Base-by-base conservation (phyloP, 1,284 basidiomycete genomes). In the Trichosporon sp. region DNA sequence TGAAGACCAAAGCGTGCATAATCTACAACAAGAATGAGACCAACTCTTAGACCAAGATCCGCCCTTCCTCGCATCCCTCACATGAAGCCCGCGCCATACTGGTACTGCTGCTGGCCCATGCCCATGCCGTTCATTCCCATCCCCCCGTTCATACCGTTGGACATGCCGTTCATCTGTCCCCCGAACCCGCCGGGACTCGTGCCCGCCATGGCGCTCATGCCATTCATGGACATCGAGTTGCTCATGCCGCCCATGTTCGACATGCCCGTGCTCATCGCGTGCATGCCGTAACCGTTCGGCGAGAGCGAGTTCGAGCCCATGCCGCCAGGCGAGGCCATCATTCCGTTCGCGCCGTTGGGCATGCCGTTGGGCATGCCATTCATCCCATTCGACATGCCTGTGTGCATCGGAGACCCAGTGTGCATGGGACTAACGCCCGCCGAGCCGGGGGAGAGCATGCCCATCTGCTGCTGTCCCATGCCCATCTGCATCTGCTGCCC, bases 341-440 rank as follows among this genome's bases (percentile, higher is more conserved):
- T 67, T 26, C 69, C 65, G 61, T 68, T 68, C 69, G 67, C 68
- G 54, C 43, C 54, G 54, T 64, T 67, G 56, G n/a, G 43, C 43
- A 46, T 46, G 43, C 43, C 43, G 43, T 11, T 46, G 43, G 4
- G 10, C 43, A 46, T 46, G 10, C 35, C 35, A 35, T 35, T 35
- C 35, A 35, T 35, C 35, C 35, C 35, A 35, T 35, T 35, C 35
- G 35, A 35, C 35, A 35, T 35, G 35, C 35, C 35, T 7, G 35
- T 35, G 35, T 35, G 35, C 35, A 35, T 35, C 35, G 35, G 35
- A 7, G 35, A 35, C 35, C 35, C 35, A 35, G 35, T 35, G 35
- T 35, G 35, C 35, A 35, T 35, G 46, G 46, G 46, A 19, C 46
- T 48, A 14, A 48, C 65, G 65, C 31, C 21, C 59, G 51, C 66